Evolutionary conservation across 148 eudicot species (phyloP).

Genomic region (Limonium bicolor): DNA sequence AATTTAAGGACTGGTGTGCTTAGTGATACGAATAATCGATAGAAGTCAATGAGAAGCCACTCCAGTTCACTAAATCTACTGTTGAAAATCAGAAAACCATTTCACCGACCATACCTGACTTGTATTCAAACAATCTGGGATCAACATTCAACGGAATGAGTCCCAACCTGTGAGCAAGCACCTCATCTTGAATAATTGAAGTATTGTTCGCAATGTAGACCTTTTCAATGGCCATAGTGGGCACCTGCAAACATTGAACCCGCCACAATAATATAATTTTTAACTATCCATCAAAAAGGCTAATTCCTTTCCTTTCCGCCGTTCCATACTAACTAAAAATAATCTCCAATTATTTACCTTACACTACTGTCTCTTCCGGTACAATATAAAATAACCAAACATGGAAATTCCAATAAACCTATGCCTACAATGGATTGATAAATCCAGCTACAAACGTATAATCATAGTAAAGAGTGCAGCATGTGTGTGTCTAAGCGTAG

Average conservation of each 20-base stretch:
- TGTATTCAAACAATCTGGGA: slow-evolving; percentile 75
- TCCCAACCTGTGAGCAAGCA: slow-evolving; percentile 92
- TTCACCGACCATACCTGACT: slow-evolving; percentile 42
- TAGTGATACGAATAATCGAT: not conserved
- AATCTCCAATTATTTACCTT: too few relatives aligned
- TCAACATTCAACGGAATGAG: slow-evolving; percentile 81
- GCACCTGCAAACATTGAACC: slow-evolving; percentile 33
- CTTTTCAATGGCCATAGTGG: slow-evolving; percentile 99
- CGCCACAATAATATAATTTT: not conserved
- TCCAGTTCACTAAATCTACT: not conserved
- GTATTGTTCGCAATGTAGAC: slow-evolving; percentile 74
- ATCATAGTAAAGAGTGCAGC: too few relatives aligned
- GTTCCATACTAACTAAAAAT: too few relatives aligned
- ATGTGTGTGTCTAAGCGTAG: too few relatives aligned
- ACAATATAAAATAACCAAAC: too few relatives aligned
- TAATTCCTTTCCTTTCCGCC: too few relatives aligned
- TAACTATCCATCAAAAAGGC: too few relatives aligned
- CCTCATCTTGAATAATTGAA: slow-evolving; percentile 87
- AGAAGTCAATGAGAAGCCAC: not conserved
- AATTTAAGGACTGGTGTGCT: too few relatives aligned
- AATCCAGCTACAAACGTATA: too few relatives aligned
- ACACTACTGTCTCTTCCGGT: too few relatives aligned
- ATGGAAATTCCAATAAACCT: too few relatives aligned
- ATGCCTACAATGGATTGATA: too few relatives aligned
- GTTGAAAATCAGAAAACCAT: not conserved